Percentiles rank a stretch among this genome's conserved stretches.
phyloP scores from a whole-genome alignment of 177 flowering plant genomes.

The Vitis hybrid region DNA sequence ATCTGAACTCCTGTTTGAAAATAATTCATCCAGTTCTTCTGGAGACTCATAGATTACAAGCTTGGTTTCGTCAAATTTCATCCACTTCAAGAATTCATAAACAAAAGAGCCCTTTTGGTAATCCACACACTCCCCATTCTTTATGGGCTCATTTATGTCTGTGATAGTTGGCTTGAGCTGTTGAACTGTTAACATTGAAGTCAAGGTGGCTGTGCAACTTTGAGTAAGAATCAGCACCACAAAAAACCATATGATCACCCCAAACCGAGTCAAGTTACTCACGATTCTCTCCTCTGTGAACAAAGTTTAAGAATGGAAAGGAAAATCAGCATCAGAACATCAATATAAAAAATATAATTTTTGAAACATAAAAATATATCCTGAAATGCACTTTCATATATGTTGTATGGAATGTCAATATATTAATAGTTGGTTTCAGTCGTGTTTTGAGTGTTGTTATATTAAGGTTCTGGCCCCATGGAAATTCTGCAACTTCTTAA shows the following conservation, averaged over 20 bases:
- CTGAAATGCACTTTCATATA: too few species aligned
- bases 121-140: conserved; percentile 27
- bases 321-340: neutral
- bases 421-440: too few species aligned
- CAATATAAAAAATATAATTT: too few species aligned
- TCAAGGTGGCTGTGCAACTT: conserved; percentile 50
- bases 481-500: too few species aligned
- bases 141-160: conserved; percentile 24
- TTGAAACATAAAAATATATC: too few species aligned
- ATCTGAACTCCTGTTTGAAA: conserved; percentile 4
- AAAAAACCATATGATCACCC: conserved; percentile 44
- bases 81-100: conserved; percentile 2
- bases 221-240: conserved; percentile 43
- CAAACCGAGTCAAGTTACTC: conserved; percentile 39
- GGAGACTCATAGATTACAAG: conserved; percentile 6
- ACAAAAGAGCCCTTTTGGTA: conserved; percentile 26
- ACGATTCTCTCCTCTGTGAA: conserved; percentile 21
- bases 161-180: conserved; percentile 36
- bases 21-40: conserved; percentile 24
- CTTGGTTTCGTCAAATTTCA: conserved; percentile 15
- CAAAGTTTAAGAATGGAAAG: too few species aligned
- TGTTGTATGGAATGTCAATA: too few species aligned
- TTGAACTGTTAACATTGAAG: conserved; percentile 42
- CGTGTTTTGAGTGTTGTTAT: too few species aligned
- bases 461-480: too few species aligned